These are phyloP conservation scores for Albatrellus sp. DNA, from an alignment of 1,284 basidiomycete genomes.

Conservation along the genomic window DNA sequence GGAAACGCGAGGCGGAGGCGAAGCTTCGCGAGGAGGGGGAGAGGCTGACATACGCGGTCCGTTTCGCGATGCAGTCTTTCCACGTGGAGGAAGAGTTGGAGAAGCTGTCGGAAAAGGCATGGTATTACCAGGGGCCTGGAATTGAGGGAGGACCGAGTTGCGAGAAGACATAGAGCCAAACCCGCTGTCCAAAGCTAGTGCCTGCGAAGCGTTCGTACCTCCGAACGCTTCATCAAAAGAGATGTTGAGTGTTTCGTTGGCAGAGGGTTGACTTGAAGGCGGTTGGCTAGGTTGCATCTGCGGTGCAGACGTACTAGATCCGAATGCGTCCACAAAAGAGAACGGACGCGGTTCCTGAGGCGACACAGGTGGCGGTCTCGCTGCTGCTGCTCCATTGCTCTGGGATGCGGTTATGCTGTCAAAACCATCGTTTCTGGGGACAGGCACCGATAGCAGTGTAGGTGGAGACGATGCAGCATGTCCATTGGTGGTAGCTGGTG, in stretches of 20 bases:
- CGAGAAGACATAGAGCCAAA: conserved; percentile 18
- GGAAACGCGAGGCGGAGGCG: conserved; percentile 38
- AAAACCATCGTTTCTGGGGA: conserved; percentile 10
- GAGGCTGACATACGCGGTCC: conserved; percentile 22
- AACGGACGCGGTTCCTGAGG: conserved; percentile 16
- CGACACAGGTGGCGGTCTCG: conserved; percentile 10
- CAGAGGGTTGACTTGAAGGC: conserved; percentile 4
- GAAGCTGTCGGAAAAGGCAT: conserved; percentile 23
- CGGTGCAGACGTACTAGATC: background rate
- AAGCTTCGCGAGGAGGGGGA: conserved; percentile 27
- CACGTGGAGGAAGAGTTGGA: conserved; percentile 14
- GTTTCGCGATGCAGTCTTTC: conserved; percentile 11
- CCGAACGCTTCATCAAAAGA: conserved; percentile 54
- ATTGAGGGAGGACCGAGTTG: conserved; percentile 9
- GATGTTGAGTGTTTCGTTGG: conserved; percentile 16
- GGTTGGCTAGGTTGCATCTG: background rate
- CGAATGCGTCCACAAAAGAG: conserved; percentile 21
- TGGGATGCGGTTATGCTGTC: conserved; percentile 15
- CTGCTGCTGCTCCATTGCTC: conserved; percentile 3
- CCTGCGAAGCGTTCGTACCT: conserved; percentile 30
- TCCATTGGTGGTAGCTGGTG: conserved; percentile 8
- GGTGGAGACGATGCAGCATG: background rate
- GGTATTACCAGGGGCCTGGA: conserved; percentile 19
- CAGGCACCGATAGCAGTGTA: background rate
- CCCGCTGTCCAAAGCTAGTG: conserved; percentile 27